phyloP scores from a whole-genome alignment of 2,329 filamentous ascomycete genomes.

The Botrytis fragariae region DNA sequence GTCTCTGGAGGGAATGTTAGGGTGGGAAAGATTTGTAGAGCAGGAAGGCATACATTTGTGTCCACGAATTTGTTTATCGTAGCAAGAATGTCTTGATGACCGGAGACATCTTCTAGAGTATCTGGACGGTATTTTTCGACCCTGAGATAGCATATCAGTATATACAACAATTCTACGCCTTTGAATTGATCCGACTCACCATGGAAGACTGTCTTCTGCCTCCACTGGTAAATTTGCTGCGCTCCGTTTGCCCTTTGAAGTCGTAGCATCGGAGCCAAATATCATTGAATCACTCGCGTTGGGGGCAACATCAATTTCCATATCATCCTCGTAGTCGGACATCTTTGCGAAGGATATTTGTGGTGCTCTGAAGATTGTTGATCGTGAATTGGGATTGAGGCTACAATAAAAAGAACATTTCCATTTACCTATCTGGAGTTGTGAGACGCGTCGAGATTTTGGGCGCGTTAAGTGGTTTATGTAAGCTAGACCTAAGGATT shows the following conservation, averaged over 20 bases:
- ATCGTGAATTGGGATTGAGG: neutral
- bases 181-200: conserved; percentile 51
- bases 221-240: conserved; percentile 91
- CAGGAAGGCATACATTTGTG: conserved; percentile 59
- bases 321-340: conserved; percentile 61
- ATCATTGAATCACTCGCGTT: conserved; percentile 50
- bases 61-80: conserved; percentile 99
- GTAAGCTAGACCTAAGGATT: neutral
- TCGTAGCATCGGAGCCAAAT: conserved; percentile 72
- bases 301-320: conserved; percentile 61
- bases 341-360: conserved; percentile 38
- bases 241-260: conserved; percentile 84
- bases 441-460: conserved; percentile 21
- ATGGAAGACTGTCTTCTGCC: conserved; percentile 89
- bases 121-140: conserved; percentile 95
- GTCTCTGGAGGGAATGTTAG: conserved; percentile 49
- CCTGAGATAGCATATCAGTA: conserved; percentile 48
- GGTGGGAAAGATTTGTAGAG: conserved; percentile 10
- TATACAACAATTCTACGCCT: neutral
- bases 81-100: conserved; percentile 93
- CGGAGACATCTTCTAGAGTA: conserved; percentile 87
- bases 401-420: neutral
- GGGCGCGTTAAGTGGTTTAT: conserved; percentile 22
- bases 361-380: neutral
- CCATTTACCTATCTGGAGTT: neutral